Percentiles rank a stretch among this genome's conserved stretches.
phyloP scores from a whole-genome alignment of 1,284 basidiomycete species.

The Melampsora occidentalis region DNA sequence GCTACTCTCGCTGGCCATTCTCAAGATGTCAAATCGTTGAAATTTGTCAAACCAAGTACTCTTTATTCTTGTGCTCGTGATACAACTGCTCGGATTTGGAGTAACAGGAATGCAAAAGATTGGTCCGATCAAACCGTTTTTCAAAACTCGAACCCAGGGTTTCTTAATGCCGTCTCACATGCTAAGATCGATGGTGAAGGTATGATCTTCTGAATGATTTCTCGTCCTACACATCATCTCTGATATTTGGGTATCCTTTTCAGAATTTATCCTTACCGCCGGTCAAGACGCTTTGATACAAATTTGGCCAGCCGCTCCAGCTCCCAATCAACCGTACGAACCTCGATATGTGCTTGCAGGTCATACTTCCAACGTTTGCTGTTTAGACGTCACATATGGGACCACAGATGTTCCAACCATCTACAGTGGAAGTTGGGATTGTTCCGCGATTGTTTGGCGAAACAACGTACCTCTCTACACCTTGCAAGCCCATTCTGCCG shows the following conservation, averaged over 20 bases:
- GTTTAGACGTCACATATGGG: conserved; percentile 60
- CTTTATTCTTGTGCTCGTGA: conserved; percentile 86
- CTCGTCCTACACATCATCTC: background rate
- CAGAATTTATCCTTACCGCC: conserved; percentile 78
- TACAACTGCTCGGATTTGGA: conserved; percentile 81
- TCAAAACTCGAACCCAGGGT: conserved; percentile 69
- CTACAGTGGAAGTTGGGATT: conserved; percentile 88
- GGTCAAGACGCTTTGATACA: conserved; percentile 81
- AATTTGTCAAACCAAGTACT: conserved; percentile 54
- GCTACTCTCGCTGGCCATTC: conserved; percentile 67
- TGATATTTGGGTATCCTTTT: background rate
- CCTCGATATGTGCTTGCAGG: conserved; percentile 59
- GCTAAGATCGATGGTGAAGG: conserved; percentile 55
- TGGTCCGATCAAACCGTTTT: conserved; percentile 61
- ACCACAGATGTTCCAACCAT: conserved; percentile 45
- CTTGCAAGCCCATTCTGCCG: conserved; percentile 79
- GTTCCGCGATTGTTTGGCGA: conserved; percentile 91
- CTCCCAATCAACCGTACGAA: conserved; percentile 55
- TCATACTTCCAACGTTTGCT: conserved; percentile 86
- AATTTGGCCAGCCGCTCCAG: conserved; percentile 65
- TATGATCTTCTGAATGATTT: conserved; percentile 44
- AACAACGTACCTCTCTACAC: conserved; percentile 71
- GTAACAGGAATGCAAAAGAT: conserved; percentile 59
- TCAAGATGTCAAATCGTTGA: conserved; percentile 64
- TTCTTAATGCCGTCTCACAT: conserved; percentile 76